Percentiles rank a stretch among this genome's conserved stretches.
These are phyloP conservation scores for Pestalotiopsis sp. DNA, from an alignment of 2,329 filamentous ascomycete species.

Conservation along the genomic window DNA sequence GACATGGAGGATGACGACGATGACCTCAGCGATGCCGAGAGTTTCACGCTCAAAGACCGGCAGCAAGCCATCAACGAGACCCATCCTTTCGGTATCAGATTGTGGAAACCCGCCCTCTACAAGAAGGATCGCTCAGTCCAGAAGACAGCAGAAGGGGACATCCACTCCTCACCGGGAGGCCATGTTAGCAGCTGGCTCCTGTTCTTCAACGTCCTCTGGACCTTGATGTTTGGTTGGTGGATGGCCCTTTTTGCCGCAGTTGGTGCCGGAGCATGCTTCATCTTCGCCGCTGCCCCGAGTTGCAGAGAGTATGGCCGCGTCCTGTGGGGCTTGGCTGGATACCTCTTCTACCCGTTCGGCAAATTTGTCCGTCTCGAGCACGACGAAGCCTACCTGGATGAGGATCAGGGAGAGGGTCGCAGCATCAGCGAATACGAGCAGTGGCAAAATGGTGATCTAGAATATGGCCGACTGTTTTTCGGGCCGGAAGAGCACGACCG, in stretches of 20 bases:
- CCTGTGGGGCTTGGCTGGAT: slow-evolving; percentile 80
- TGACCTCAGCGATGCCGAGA: slow-evolving; percentile 87
- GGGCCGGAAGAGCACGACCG: slow-evolving; percentile 64
- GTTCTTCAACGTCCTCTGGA: slow-evolving; percentile 90
- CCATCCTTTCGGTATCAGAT: slow-evolving; percentile 96
- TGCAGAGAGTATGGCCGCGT: slow-evolving; percentile 84
- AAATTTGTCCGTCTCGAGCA: slow-evolving; percentile 93
- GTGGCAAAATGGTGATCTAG: slow-evolving; percentile 96
- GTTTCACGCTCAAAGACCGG: slow-evolving; percentile 94
- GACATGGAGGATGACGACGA: slow-evolving; percentile 47
- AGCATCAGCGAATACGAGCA: slow-evolving; percentile 99
- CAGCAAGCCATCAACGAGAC: slow-evolving; percentile 99
- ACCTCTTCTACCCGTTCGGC: slow-evolving; percentile 94
- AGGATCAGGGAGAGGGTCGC: slow-evolving; percentile 92
- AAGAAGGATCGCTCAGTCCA: slow-evolving; percentile 97
- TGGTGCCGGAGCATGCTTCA: slow-evolving; percentile 76
- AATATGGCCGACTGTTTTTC: slow-evolving; percentile 95
- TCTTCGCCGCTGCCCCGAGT: slow-evolving; percentile 78
- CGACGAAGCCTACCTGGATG: slow-evolving; percentile 90
- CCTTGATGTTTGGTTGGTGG: slow-evolving; percentile 94
- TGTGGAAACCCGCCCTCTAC: slow-evolving; percentile 98
- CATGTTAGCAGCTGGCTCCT: slow-evolving; percentile 83
- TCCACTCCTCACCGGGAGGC: slow-evolving; percentile 90
- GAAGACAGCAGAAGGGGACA: slow-evolving; percentile 93
- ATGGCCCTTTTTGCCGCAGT: slow-evolving; percentile 74